These are phyloP conservation scores for Phytophthora cryptogea DNA, from an alignment of 352 stramenopile species.

Conservation along the genomic window DNA sequence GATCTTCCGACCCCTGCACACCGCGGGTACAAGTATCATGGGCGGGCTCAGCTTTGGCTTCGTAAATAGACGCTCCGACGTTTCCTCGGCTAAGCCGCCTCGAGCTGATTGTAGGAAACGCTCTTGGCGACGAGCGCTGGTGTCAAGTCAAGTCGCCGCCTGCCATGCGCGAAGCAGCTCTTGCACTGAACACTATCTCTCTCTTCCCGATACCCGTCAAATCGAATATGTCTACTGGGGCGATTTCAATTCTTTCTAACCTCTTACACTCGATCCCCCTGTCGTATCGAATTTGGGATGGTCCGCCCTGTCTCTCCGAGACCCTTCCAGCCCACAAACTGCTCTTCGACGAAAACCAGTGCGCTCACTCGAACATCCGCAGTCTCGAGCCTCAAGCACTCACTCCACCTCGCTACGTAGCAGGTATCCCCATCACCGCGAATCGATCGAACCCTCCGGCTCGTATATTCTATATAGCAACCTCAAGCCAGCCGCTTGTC, in stretches of 20 bases:
- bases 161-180: background rate
- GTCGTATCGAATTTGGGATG: background rate
- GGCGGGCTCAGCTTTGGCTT: background rate
- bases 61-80: background rate
- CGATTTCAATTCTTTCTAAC: background rate
- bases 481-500: conserved; percentile 30
- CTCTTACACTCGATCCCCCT: background rate
- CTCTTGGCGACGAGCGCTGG: background rate
- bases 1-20: conserved; percentile 7
- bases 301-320: conserved; percentile 1
- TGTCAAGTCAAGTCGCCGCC: conserved; percentile 1
- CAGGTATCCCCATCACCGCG: conserved; percentile 33
- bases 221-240: background rate
- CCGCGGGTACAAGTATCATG: background rate
- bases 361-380: conserved; percentile 31
- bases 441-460: conserved; percentile 28
- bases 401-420: conserved; percentile 10
- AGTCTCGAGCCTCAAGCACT: conserved; percentile 19
- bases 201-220: background rate
- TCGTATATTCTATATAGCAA: conserved; percentile 21
- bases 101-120: background rate
- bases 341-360: conserved; percentile 10
- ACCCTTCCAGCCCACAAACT: conserved; percentile 6
- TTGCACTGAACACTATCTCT: conserved; percentile 2
- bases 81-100: background rate